Evolutionary conservation across 1,284 basidiomycete genomes (phyloP).

Genomic region (Malassezia cuniculi): DNA sequence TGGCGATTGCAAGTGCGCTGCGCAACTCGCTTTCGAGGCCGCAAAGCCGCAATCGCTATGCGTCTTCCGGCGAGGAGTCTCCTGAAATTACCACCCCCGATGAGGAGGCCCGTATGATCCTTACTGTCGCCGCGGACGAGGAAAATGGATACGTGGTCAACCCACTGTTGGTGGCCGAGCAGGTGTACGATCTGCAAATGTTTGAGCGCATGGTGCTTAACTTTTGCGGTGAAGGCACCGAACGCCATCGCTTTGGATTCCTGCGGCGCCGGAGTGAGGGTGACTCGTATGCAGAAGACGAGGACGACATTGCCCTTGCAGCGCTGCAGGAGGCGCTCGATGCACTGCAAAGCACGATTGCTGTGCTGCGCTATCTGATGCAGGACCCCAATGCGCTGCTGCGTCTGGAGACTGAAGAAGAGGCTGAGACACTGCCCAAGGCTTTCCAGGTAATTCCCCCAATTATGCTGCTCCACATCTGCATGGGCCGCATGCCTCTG

Average conservation of each 20-base stretch:
- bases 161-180: slow-evolving; percentile 25
- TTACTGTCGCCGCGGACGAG: slow-evolving; percentile 2
- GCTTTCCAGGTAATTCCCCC: slow-evolving; percentile 37
- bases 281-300: slow-evolving; percentile 24
- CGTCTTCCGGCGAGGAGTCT: neutral
- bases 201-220: slow-evolving; percentile 38
- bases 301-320: slow-evolving; percentile 38
- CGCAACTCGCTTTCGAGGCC: slow-evolving; percentile 4
- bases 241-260: slow-evolving; percentile 13
- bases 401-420: neutral
- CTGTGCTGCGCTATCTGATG: slow-evolving; percentile 30
- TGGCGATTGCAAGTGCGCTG: slow-evolving; percentile 9
- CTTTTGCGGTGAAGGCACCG: slow-evolving; percentile 30
- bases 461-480: slow-evolving; percentile 34
- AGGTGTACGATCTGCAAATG: slow-evolving; percentile 31
- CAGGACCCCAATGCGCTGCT: slow-evolving; percentile 19
- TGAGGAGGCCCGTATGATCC: neutral
- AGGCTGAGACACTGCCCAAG: slow-evolving; percentile 3
- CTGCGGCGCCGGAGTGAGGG: slow-evolving; percentile 5
- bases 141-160: slow-evolving; percentile 17
- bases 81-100: slow-evolving; percentile 5
- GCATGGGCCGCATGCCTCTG: slow-evolving; percentile 33
- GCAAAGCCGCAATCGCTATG: neutral
- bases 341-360: slow-evolving; percentile 32
- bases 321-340: slow-evolving; percentile 39